phyloP scores from a whole-genome alignment of 2,329 filamentous ascomycete genomes.

The Penicillium olsonii region DNA sequence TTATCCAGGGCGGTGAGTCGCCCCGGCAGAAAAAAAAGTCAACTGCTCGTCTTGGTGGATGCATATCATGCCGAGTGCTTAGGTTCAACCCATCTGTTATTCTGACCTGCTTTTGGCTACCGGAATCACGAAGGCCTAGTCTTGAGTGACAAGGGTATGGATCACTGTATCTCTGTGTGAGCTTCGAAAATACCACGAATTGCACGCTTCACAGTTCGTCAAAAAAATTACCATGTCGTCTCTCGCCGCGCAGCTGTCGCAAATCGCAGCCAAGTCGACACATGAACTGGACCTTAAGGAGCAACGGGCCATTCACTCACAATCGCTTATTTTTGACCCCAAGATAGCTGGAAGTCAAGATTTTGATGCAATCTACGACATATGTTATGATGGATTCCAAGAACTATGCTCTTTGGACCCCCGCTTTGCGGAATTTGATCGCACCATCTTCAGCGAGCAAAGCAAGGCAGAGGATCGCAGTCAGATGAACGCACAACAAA shows the following conservation, averaged over 20 bases:
- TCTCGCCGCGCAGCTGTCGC: constrained; percentile 89
- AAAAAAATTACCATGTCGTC: constrained; percentile 66
- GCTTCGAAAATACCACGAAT: neutral
- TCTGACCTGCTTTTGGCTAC: neutral
- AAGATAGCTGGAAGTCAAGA: constrained; percentile 82
- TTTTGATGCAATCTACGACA: constrained; percentile 82
- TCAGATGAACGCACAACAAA: constrained; percentile 79
- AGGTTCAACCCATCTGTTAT: constrained; percentile 2
- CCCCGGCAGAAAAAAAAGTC: constrained; percentile 37
- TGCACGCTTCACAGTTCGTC: neutral
- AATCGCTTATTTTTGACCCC: constrained; percentile 91
- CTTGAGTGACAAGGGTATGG: constrained; percentile 2
- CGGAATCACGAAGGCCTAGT: neutral
- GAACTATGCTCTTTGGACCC: constrained; percentile 86
- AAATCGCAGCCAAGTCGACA: constrained; percentile 86
- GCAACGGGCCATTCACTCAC: constrained; percentile 86
- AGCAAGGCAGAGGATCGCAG: constrained; percentile 86
- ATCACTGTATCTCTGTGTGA: constrained; percentile 7
- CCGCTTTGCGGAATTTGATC: constrained; percentile 72
- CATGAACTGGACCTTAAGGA: constrained; percentile 90
- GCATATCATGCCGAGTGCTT: neutral
- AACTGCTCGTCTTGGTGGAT: constrained; percentile 1
- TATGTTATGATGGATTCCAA: constrained; percentile 86
- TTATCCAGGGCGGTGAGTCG: constrained; percentile 13
- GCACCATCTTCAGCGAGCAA: constrained; percentile 87